Conservation (phyloP, 139 green algal species). For the Chlorella sp. region DNA sequence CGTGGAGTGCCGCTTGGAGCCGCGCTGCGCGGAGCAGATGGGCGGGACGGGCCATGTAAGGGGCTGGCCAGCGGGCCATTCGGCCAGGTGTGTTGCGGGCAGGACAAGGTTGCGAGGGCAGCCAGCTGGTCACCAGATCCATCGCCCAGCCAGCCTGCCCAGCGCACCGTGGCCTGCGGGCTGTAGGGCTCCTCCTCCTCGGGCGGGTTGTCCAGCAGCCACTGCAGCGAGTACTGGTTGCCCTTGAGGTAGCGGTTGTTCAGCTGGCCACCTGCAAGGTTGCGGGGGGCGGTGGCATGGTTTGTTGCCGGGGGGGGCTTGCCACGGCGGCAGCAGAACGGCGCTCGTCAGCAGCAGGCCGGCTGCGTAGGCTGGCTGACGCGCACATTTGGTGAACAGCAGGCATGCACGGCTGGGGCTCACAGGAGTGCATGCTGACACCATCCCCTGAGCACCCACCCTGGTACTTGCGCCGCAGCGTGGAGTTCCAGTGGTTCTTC, state of each 20-base stretch:
- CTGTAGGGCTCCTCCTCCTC: conserved; percentile 28
- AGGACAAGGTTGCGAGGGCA: not conserved
- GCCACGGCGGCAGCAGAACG: not conserved
- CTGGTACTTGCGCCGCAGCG: conserved; percentile 67
- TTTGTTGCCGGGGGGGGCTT: no score
- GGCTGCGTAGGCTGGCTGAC: no score
- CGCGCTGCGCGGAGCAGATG: not conserved
- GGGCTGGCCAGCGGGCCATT: no score
- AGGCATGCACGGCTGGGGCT: not conserved
- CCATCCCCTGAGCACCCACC: not conserved
- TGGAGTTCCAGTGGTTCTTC: conserved; percentile 88
- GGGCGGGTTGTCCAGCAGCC: conserved; percentile 48
- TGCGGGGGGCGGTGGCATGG: not conserved
- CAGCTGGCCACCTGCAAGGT: conserved; percentile 30
- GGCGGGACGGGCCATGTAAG: not conserved
- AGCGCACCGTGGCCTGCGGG: not conserved
- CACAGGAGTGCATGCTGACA: not conserved
- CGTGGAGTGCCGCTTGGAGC: conserved; percentile 5
- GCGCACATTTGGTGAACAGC: not conserved
- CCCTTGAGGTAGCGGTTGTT: conserved; percentile 42
- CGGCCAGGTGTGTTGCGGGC: not conserved
- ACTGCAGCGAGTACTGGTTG: conserved; percentile 35
- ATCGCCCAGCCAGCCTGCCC: no score
- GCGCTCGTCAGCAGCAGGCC: no score
- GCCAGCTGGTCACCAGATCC: not conserved